Evolutionary conservation across 352 stramenopile genomes (phyloP), one percentile per base, ranked within the genome.

Genomic region (Phytophthora brassicae): DNA sequence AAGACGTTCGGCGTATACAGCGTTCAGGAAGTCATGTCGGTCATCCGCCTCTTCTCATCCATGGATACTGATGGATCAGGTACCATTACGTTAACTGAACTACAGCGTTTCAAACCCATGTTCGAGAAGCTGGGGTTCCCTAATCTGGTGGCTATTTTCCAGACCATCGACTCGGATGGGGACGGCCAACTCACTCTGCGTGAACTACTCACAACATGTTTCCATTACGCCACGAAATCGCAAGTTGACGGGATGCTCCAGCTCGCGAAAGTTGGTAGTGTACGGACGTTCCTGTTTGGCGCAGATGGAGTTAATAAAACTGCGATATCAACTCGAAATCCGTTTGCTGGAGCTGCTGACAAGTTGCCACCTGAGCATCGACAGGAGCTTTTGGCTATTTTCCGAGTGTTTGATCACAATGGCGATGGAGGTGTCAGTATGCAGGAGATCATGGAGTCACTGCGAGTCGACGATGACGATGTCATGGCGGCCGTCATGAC

Each of bases 61-160:
- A 88, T 91, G 72, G 80, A 91, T 45, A 66, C 75, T n/a, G 82
- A 91, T 44, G 54, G 61, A 49, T 91, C 82, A 12, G 82, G 82
- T 0, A 72, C 63, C n/a, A 76, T 91, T 14, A 75, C 76, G 13
- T 47, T 88, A 42, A 23, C 45, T 1, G 82, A 91, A 50, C 53
- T 91, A 28, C 70, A 86, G 13, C 55, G 74, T 14, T 91, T 76
- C 70, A 75, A 78, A 22, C 23, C 70, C 4, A 82, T 84, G 38
- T 89, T 91, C 47, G 80, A 89, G 14, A 85, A 86, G 36, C 62
- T 91, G 35, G 78, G 80, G 4, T 84, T 81, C 63, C 75, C 72
- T 23, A 83, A 89, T 46, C 77, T 89, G 70, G 19, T 70, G 2
- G 74, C 76, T 6, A 68, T 90, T 8, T 89, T 92, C 56, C 78